Evolutionary conservation across 129 eudicot genomes (phyloP).

Genomic region (sunflower (Helianthus annuus)): HanXRQr2.0-SUNRISE NC_035439.2:134765897-134766396

Average conservation of each 20-base stretch:
- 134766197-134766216: conserved; percentile 69
- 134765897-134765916: conserved; percentile 72
- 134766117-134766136: conserved; percentile 49
- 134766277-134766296: conserved; percentile 94
- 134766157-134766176: conserved; percentile 81
- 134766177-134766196: conserved; percentile 91
- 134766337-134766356: conserved; percentile 94
- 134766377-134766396: conserved; percentile 43
- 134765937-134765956: conserved; percentile 44
- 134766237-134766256: conserved; percentile 99
- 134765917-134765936: conserved; percentile 81
- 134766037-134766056: background rate
- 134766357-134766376: conserved; percentile 94
- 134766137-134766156: conserved; percentile 85
- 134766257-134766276: conserved; percentile 91
- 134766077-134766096: no score
- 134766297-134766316: conserved; percentile 99
- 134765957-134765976: conserved; percentile 56
- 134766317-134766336: conserved; percentile 95
- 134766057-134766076: no score
- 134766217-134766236: conserved; percentile 86
- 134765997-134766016: conserved; percentile 88
- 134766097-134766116: conserved; percentile 13
- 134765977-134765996: conserved; percentile 99
- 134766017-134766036: conserved; percentile 79